These are phyloP conservation scores for Papiliotrema nemorosa DNA, from an alignment of 1,284 basidiomycete species.

Conservation along the genomic window DNA sequence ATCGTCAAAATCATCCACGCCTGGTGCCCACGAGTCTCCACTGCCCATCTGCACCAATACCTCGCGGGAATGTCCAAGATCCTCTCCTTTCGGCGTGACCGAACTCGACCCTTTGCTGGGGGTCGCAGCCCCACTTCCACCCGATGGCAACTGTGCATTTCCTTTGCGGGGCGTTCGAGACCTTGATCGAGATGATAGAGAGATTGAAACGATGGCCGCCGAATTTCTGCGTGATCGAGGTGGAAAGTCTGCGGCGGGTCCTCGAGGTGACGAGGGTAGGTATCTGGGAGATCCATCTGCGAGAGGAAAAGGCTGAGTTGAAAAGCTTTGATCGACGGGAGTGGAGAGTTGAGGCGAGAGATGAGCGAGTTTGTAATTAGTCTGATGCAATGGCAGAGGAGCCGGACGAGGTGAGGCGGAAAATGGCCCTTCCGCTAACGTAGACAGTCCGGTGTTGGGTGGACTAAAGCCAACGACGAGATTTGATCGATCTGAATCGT, in stretches of 20 bases:
- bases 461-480: slow-evolving; percentile 10
- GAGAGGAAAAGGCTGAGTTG: slow-evolving; percentile 1
- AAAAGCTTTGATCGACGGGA: slow-evolving; percentile 25
- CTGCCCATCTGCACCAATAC: slow-evolving; percentile 21
- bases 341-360: slow-evolving; percentile 25
- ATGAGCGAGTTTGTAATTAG: slow-evolving; percentile 7
- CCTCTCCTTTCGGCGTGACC: slow-evolving; percentile 25
- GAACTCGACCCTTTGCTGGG: slow-evolving; percentile 28
- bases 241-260: slow-evolving; percentile 14
- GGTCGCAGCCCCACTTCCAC: slow-evolving; percentile 31
- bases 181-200: slow-evolving; percentile 38
- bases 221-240: slow-evolving; percentile 38
- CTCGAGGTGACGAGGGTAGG: slow-evolving; percentile 23
- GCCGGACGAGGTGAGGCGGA: not conserved
- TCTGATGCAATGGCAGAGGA: not conserved
- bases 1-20: slow-evolving; percentile 35
- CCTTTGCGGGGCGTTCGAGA: slow-evolving; percentile 40
- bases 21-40: slow-evolving; percentile 24
- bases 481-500: slow-evolving; percentile 6
- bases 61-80: slow-evolving; percentile 2
- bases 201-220: slow-evolving; percentile 44
- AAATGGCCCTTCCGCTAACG: not conserved
- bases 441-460: slow-evolving; percentile 1
- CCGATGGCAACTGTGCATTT: slow-evolving; percentile 13
- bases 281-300: slow-evolving; percentile 1